Conservation (phyloP, 2,329 filamentous ascomycete species). For the Berkeleyomyces rouxiae region DNA sequence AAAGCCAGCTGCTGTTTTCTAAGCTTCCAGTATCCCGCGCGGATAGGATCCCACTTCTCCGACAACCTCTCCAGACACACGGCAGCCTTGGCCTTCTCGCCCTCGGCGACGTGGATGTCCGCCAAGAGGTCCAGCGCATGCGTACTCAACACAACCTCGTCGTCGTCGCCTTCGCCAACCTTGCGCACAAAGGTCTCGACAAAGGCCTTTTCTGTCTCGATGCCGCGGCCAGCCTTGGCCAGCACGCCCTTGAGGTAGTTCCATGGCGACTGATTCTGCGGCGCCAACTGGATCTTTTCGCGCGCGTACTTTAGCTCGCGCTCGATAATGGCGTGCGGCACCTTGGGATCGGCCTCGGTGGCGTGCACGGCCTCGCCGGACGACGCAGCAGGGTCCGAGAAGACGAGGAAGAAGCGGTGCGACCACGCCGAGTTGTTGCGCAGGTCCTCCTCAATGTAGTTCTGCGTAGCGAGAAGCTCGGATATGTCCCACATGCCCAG, state of each 20-base stretch:
- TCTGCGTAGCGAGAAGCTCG: slow-evolving; percentile 56
- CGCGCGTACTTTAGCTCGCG: slow-evolving; percentile 62
- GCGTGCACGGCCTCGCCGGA: slow-evolving; percentile 30
- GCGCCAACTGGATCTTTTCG: slow-evolving; percentile 57
- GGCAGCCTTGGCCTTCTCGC: slow-evolving; percentile 44
- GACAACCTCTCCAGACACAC: slow-evolving; percentile 57
- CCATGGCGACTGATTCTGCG: slow-evolving; percentile 91
- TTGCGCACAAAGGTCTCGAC: slow-evolving; percentile 33
- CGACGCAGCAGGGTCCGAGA: slow-evolving; percentile 40
- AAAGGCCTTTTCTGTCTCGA: slow-evolving; percentile 32
- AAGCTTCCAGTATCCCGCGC: slow-evolving; percentile 83
- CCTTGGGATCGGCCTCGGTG: slow-evolving; percentile 35
- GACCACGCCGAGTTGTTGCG: slow-evolving; percentile 97
- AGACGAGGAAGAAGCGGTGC: slow-evolving; percentile 87
- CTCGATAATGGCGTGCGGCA: slow-evolving; percentile 48
- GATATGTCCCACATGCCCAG: slow-evolving; percentile 53
- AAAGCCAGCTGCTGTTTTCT: slow-evolving; percentile 18
- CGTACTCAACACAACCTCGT: slow-evolving; percentile 40
- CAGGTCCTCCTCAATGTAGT: slow-evolving; percentile 61
- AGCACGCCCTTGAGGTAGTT: slow-evolving; percentile 73
- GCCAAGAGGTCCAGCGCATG: slow-evolving; percentile 57
- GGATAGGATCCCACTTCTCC: slow-evolving; percentile 78
- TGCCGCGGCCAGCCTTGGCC: slow-evolving; percentile 41
- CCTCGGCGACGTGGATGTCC: slow-evolving; percentile 44
- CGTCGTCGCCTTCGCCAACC: slow-evolving; percentile 26